A percentile compares a stretch with the other conserved stretches of the same genome.
These are phyloP conservation scores for Mucor sp. DNA, from an alignment of 371 early-diverging fungal species.

Conservation along the genomic window DNA sequence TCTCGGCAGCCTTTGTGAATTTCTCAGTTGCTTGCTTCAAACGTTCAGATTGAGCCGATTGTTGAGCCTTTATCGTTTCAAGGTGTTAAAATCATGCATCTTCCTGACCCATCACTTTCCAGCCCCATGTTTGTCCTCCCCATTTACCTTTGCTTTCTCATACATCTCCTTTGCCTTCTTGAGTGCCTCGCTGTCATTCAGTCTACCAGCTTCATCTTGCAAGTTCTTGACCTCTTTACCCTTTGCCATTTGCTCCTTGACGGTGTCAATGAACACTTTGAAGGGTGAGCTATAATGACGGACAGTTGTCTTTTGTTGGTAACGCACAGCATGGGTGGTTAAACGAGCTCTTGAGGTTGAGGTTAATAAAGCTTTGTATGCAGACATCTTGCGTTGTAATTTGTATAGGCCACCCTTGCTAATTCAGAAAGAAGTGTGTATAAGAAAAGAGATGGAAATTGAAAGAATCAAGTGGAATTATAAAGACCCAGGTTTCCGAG, in stretches of 20 bases:
- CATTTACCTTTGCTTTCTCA: slow-evolving; percentile 63
- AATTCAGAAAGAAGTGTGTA: not conserved
- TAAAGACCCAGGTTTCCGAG: not conserved
- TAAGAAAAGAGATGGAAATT: slow-evolving; percentile 3
- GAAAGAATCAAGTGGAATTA: slow-evolving; percentile 14
- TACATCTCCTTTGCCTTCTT: slow-evolving; percentile 87
- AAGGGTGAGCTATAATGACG: slow-evolving; percentile 53
- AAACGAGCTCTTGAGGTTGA: slow-evolving; percentile 14
- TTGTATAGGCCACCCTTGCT: too few relatives aligned
- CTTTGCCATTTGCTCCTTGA: slow-evolving; percentile 90
- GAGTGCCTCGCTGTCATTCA: slow-evolving; percentile 87
- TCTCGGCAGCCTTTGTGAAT: slow-evolving; percentile 73
- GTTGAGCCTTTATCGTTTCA: slow-evolving; percentile 29
- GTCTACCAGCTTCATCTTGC: slow-evolving; percentile 78
- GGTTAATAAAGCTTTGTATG: slow-evolving; percentile 20
- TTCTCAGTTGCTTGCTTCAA: slow-evolving; percentile 77
- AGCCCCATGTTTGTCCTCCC: too few relatives aligned
- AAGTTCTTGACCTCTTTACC: slow-evolving; percentile 92
- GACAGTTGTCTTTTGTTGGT: slow-evolving; percentile 12
- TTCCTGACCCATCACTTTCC: not conserved
- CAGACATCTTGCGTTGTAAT: slow-evolving; percentile 4
- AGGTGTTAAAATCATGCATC: not conserved
- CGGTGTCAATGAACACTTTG: slow-evolving; percentile 76
- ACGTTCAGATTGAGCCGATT: slow-evolving; percentile 54
- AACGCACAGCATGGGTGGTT: slow-evolving; percentile 7